Evolutionary conservation across 345 rosid genomes (phyloP).

Genomic region (Lepidium didymum): DNA sequence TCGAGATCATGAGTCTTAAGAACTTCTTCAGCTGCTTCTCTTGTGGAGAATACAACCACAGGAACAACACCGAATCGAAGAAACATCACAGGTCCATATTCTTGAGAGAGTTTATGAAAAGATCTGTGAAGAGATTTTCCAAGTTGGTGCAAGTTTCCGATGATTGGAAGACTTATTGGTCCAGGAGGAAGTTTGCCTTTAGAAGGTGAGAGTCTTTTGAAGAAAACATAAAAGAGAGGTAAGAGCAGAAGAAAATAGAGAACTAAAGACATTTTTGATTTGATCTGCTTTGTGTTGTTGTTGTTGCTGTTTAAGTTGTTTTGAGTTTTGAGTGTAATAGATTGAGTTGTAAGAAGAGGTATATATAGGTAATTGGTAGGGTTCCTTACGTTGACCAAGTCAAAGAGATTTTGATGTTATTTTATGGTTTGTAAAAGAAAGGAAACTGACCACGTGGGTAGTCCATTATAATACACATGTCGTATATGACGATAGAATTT

Average conservation of each 20-base stretch:
- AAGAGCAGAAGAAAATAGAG: conserved; percentile 1
- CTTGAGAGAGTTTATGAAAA: conserved; percentile 27
- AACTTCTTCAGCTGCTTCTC: conserved; percentile 34
- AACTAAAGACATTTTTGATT: no score
- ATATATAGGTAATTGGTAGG: no score
- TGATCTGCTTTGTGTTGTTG: no score
- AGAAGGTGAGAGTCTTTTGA: background rate
- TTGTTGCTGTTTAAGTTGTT: no score
- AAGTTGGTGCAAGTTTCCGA: conserved; percentile 43
- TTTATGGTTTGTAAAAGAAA: background rate
- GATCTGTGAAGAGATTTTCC: conserved; percentile 34
- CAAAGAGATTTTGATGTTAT: no score
- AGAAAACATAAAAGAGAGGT: conserved; percentile 1
- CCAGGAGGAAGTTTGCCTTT: conserved; percentile 31
- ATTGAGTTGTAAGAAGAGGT: no score
- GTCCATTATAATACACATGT: background rate
- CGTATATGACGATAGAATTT: background rate
- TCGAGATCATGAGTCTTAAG: conserved; percentile 30
- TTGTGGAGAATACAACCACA: conserved; percentile 33
- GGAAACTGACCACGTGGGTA: background rate
- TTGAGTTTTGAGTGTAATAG: no score
- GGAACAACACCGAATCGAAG: conserved; percentile 36
- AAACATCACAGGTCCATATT: conserved; percentile 45
- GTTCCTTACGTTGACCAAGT: no score
- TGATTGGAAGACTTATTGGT: conserved; percentile 35